A percentile compares a stretch with the other conserved stretches of the same genome.
These are phyloP conservation scores for Aspergillus chevalieri DNA, from an alignment of 2,329 filamentous ascomycete genomes.

Conservation along the genomic window DNA sequence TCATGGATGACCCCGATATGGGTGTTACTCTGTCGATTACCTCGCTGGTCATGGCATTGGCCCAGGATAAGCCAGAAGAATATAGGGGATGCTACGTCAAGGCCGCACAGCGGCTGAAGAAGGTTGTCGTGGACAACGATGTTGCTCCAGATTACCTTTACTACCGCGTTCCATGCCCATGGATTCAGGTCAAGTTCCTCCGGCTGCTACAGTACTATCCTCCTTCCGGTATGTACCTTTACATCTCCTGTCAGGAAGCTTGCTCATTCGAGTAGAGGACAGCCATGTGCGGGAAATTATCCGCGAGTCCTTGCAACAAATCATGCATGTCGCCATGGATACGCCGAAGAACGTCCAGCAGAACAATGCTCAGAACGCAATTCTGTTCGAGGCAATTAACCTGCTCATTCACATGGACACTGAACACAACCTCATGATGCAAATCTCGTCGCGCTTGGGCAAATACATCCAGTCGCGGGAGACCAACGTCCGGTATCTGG, in stretches of 20 bases:
- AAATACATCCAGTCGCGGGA: conserved; percentile 96
- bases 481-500: conserved; percentile 94
- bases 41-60: conserved; percentile 87
- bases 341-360: conserved; percentile 98
- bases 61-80: conserved; percentile 87
- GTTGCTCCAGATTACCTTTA: conserved; percentile 90
- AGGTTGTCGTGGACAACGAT: conserved; percentile 84
- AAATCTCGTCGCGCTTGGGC: conserved; percentile 83
- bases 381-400: conserved; percentile 97
- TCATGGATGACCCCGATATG: conserved; percentile 95
- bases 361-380: conserved; percentile 97
- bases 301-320: conserved; percentile 81
- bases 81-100: conserved; percentile 95
- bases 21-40: conserved; percentile 93
- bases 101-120: conserved; percentile 80
- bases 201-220: conserved; percentile 92
- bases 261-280: conserved; percentile 58
- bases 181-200: conserved; percentile 93
- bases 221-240: conserved; percentile 64
- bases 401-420: conserved; percentile 96
- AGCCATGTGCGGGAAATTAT: conserved; percentile 87
- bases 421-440: conserved; percentile 89
- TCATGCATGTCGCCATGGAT: conserved; percentile 85
- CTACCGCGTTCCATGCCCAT: conserved; percentile 98
- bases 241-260: conserved; percentile 9